Conservation (phyloP, 2,329 filamentous ascomycete species). For the Phaeosphaeria sp. region DNA sequence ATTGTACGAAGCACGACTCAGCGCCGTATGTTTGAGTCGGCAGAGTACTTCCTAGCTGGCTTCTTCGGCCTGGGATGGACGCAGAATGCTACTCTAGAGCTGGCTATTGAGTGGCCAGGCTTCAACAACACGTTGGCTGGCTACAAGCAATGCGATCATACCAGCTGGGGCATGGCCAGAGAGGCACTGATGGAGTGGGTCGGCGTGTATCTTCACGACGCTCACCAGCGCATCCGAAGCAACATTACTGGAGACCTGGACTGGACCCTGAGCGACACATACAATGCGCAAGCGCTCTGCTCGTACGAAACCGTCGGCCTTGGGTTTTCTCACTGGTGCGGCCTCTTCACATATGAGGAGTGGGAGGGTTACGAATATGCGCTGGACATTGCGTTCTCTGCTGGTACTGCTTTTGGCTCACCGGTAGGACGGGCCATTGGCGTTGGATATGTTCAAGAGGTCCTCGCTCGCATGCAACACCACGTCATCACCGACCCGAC, state of each 20-base stretch:
- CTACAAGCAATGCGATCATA: constrained; percentile 71
- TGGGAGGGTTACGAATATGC: constrained; percentile 77
- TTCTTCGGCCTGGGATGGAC: constrained; percentile 81
- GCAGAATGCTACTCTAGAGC: constrained; percentile 73
- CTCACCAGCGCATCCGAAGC: constrained; percentile 58
- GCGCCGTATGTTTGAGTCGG: constrained; percentile 77
- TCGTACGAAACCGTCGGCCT: constrained; percentile 81
- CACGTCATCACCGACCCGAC: constrained; percentile 58
- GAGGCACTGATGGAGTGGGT: constrained; percentile 26
- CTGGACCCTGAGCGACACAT: constrained; percentile 45
- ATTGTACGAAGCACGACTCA: constrained; percentile 78
- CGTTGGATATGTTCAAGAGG: constrained; percentile 71
- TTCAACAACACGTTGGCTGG: constrained; percentile 78
- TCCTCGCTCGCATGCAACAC: constrained; percentile 73
- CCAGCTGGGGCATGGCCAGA: constrained; percentile 54
- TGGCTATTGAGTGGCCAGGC: constrained; percentile 68
- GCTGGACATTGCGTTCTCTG: constrained; percentile 71
- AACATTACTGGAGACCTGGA: constrained; percentile 53
- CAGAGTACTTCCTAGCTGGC: constrained; percentile 79
- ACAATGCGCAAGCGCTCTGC: constrained; percentile 75
- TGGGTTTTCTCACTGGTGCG: constrained; percentile 76
- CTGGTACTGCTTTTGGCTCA: constrained; percentile 67
- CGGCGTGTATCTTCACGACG: background rate
- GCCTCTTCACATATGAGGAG: constrained; percentile 76
- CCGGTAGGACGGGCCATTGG: constrained; percentile 75